phyloP scores from a whole-genome alignment of 2,329 filamentous ascomycete species.

The Aspergillus sp. region DNA sequence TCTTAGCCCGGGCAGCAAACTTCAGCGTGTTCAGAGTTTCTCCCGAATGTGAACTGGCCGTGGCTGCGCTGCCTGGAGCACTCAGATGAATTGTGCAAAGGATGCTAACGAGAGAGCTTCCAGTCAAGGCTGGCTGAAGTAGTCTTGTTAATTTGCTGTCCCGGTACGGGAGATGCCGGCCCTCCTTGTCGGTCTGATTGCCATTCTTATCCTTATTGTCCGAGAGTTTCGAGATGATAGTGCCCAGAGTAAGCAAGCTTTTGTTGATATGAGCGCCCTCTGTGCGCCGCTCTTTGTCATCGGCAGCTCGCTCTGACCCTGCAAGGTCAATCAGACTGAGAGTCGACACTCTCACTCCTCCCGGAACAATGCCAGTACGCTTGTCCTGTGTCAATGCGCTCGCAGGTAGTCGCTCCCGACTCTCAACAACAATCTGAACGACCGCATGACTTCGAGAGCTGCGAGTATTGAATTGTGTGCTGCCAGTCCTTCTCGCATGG shows the following conservation, averaged over 20 bases:
- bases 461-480: conserved; percentile 92
- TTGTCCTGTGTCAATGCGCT: conserved; percentile 46
- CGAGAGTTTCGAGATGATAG: conserved; percentile 87
- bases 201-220: conserved; percentile 75
- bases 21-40: conserved; percentile 96
- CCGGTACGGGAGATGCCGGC: conserved; percentile 87
- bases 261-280: conserved; percentile 99
- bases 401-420: conserved; percentile 69
- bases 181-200: conserved; percentile 66
- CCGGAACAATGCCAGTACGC: conserved; percentile 62
- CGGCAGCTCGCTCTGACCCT: conserved; percentile 90
- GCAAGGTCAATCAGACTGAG: conserved; percentile 92
- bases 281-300: conserved; percentile 84
- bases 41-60: conserved; percentile 63
- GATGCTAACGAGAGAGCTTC: conserved; percentile 91
- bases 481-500: conserved; percentile 77
- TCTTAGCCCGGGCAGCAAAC: conserved; percentile 92
- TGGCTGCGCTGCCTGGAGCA: conserved; percentile 60
- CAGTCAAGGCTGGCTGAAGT: conserved; percentile 83
- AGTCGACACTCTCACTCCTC: conserved; percentile 90
- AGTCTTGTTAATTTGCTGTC: conserved; percentile 95
- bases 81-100: conserved; percentile 92
- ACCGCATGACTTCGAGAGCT: conserved; percentile 97
- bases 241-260: conserved; percentile 86
- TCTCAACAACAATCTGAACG: conserved; percentile 97